phyloP scores from a whole-genome alignment of 2,329 filamentous ascomycete genomes.

The Aspergillus sp. region DNA sequence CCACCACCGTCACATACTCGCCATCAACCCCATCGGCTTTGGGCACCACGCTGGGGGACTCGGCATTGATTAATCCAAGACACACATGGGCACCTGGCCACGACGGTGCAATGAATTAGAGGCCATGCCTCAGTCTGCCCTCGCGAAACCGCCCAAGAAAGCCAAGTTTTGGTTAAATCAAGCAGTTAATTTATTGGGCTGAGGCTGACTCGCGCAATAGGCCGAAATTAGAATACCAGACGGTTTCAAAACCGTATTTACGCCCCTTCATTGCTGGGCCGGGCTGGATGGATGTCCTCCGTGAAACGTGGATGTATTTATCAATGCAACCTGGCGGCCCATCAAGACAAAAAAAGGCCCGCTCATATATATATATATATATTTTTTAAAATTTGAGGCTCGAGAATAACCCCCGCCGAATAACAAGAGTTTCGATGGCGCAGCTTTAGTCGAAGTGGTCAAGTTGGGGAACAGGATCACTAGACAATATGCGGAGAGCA shows the following conservation, averaged over 20 bases:
- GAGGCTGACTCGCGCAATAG: constrained; percentile 1
- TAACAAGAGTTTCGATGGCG: background rate
- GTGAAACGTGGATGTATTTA: constrained; percentile 8
- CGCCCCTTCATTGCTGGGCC: background rate
- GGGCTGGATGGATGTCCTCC: background rate
- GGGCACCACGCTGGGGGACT: background rate
- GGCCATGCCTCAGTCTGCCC: background rate
- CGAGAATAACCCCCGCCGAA: background rate
- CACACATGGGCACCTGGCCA: background rate
- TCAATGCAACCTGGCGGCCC: constrained; percentile 13
- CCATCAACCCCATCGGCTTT: background rate
- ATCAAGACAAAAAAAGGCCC: background rate
- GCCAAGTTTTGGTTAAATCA: constrained; percentile 4
- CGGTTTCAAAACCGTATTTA: constrained; percentile 3
- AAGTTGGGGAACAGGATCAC: background rate
- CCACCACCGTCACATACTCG: constrained; percentile 1
- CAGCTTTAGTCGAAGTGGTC: background rate
- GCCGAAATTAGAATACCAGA: constrained; percentile 4
- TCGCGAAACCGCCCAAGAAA: constrained; percentile 1
- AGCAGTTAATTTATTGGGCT: constrained; percentile 1
- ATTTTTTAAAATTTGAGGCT: background rate
- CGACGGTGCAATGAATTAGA: background rate
- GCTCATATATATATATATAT: background rate
- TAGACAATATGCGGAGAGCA: too few relatives aligned
- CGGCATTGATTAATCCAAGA: background rate